These are phyloP conservation scores for Cladobotryum mycophilum DNA, from an alignment of 2,329 filamentous ascomycete genomes.

Conservation along the genomic window DNA sequence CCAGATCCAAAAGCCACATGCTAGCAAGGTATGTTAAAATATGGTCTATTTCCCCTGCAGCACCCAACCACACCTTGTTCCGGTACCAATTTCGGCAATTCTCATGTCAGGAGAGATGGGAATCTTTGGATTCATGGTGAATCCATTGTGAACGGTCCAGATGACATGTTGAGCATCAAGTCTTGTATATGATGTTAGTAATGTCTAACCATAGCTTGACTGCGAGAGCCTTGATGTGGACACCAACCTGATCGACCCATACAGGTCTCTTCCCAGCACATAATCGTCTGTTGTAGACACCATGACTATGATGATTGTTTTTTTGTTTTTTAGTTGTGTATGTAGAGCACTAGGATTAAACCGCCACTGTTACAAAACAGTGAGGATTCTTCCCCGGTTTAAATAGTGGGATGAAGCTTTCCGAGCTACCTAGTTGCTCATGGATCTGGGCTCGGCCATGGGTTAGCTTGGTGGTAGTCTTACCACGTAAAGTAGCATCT, in stretches of 20 bases:
- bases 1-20: constrained; percentile 6
- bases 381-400: too few species aligned
- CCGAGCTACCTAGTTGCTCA: too few species aligned
- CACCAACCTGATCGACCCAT: not conserved
- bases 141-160: constrained; percentile 6
- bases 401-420: too few species aligned
- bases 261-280: not conserved
- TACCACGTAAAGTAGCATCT: too few species aligned
- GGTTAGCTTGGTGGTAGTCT: too few species aligned
- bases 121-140: constrained; percentile 3
- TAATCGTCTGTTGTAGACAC: not conserved
- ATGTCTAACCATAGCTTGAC: too few species aligned
- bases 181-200: not conserved
- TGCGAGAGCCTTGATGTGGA: too few species aligned
- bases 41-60: not conserved
- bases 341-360: not conserved
- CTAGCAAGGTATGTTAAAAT: not conserved
- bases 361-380: not conserved
- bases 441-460: too few species aligned
- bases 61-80: not conserved
- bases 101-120: not conserved
- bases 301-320: not conserved
- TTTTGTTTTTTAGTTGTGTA: not conserved
- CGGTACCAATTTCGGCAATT: constrained; percentile 8
- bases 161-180: constrained; percentile 9